phyloP scores from a whole-genome alignment of 192 early-diverging fungal species.

The Rhizophlyctis rosea region DNA sequence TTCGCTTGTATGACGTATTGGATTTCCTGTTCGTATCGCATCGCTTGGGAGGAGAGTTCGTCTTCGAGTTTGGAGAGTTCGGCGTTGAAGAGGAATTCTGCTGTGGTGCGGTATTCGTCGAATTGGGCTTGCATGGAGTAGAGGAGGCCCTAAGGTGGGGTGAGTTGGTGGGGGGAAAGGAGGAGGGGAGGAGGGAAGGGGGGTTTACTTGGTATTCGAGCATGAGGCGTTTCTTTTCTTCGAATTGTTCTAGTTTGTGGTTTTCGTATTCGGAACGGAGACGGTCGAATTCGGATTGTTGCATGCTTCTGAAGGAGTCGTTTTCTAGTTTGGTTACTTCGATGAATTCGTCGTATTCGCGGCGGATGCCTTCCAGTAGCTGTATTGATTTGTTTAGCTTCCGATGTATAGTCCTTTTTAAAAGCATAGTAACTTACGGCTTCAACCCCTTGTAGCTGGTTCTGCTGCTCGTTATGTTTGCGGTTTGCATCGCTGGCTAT shows the following conservation, averaged over 20 bases:
- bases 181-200: not conserved
- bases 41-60: conserved; percentile 49
- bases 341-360: conserved; percentile 64
- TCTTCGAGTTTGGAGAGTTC: conserved; percentile 61
- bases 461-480: conserved; percentile 57
- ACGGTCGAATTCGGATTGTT: conserved; percentile 48
- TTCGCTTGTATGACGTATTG: conserved; percentile 64
- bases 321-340: conserved; percentile 56
- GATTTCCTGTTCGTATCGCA: conserved; percentile 60
- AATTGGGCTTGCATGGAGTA: conserved; percentile 58
- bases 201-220: conserved; percentile 44
- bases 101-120: conserved; percentile 55
- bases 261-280: conserved; percentile 44
- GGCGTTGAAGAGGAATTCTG: conserved; percentile 54
- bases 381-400: conserved; percentile 5
- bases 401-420: conserved; percentile 7
- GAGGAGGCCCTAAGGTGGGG: conserved; percentile 34
- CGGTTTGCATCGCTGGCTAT: conserved; percentile 50
- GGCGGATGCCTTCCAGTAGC: conserved; percentile 52
- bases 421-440: conserved; percentile 22
- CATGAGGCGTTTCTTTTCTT: conserved; percentile 55
- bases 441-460: conserved; percentile 60
- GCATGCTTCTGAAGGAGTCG: conserved; percentile 40
- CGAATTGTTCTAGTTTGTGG: conserved; percentile 45
- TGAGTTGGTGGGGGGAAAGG: not conserved